Percentiles rank a stretch among this genome's conserved stretches.
Evolutionary conservation across 1,284 basidiomycete genomes (phyloP).

Genomic region (Ganoderma lingzhi): DNA sequence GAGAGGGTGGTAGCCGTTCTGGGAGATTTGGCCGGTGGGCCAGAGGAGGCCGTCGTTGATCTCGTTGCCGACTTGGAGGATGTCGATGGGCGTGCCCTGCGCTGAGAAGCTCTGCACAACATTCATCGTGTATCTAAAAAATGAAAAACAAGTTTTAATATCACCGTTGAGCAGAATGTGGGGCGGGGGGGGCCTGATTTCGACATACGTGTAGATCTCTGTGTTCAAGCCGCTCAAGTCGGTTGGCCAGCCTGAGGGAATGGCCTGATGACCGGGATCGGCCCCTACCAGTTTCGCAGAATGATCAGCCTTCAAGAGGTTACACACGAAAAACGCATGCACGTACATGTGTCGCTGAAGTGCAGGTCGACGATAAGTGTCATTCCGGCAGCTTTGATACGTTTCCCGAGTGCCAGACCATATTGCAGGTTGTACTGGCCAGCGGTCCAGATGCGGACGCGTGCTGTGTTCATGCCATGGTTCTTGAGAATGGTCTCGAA

Average conservation of each 20-base stretch:
- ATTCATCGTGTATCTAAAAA: conserved; percentile 57
- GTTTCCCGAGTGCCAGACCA: conserved; percentile 62
- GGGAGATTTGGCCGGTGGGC: conserved; percentile 64
- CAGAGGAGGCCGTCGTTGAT: conserved; percentile 71
- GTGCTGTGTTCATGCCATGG: conserved; percentile 63
- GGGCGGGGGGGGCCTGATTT: background rate
- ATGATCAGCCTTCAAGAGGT: conserved; percentile 42
- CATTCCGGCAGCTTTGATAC: conserved; percentile 65
- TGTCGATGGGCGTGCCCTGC: conserved; percentile 63
- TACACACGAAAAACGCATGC: background rate
- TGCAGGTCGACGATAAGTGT: conserved; percentile 66
- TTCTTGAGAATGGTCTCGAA: conserved; percentile 64
- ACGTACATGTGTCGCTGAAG: conserved; percentile 68
- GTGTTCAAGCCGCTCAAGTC: conserved; percentile 58
- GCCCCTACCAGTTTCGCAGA: conserved; percentile 53
- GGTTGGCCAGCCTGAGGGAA: conserved; percentile 65
- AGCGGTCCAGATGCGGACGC: conserved; percentile 70
- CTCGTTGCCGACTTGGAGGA: conserved; percentile 68
- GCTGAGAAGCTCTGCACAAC: conserved; percentile 58
- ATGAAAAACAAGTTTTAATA: background rate
- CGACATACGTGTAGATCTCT: conserved; percentile 58
- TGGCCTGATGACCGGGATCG: conserved; percentile 67
- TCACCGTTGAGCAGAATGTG: conserved; percentile 2
- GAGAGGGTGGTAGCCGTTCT: conserved; percentile 59
- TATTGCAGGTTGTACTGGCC: conserved; percentile 62